Percentiles rank a stretch among this genome's conserved stretches.
Evolutionary conservation across 768 basidiomycete species (phyloP).

Genomic region (Punctularia strigosozonata): DNA sequence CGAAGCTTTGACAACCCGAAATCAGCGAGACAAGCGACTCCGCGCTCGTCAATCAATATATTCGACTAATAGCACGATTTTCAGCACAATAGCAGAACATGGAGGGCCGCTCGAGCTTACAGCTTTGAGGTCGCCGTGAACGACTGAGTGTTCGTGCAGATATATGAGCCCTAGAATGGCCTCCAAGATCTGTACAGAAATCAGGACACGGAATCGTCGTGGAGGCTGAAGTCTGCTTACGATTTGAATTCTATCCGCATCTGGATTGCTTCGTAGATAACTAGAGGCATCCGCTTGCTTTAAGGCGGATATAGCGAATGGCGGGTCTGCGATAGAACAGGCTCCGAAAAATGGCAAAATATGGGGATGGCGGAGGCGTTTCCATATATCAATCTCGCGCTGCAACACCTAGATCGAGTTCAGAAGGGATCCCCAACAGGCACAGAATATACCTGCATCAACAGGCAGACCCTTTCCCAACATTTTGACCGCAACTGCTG

Average conservation of each 20-base stretch:
- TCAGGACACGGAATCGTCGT: too few relatives aligned
- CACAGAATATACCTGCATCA: too few relatives aligned
- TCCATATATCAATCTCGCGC: slow-evolving; percentile 6
- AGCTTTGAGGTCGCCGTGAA: slow-evolving; percentile 4
- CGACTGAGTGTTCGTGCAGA: background rate
- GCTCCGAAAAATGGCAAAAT: slow-evolving; percentile 7
- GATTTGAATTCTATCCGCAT: too few relatives aligned
- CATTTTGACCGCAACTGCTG: slow-evolving; percentile 6
- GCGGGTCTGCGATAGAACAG: background rate
- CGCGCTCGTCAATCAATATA: slow-evolving; percentile 7
- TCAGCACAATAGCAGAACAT: background rate
- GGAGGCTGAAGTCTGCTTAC: too few relatives aligned
- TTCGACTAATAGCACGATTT: slow-evolving; percentile 4
- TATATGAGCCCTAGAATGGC: background rate
- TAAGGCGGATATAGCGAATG: background rate
- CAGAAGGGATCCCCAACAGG: background rate
- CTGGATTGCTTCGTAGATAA: background rate
- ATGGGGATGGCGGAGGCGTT: slow-evolving; percentile 4
- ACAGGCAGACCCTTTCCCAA: too few relatives aligned
- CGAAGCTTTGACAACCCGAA: slow-evolving; percentile 9
- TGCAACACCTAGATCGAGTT: slow-evolving; percentile 1
- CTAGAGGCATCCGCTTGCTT: background rate
- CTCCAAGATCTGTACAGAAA: slow-evolving; percentile 2
- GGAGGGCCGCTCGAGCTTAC: background rate
- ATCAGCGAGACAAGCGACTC: slow-evolving; percentile 8